A percentile compares a stretch with the other conserved stretches of the same genome.
These are phyloP conservation scores for Podospora conica DNA, from an alignment of 495 filamentous ascomycete species.

Conservation along the genomic window DNA sequence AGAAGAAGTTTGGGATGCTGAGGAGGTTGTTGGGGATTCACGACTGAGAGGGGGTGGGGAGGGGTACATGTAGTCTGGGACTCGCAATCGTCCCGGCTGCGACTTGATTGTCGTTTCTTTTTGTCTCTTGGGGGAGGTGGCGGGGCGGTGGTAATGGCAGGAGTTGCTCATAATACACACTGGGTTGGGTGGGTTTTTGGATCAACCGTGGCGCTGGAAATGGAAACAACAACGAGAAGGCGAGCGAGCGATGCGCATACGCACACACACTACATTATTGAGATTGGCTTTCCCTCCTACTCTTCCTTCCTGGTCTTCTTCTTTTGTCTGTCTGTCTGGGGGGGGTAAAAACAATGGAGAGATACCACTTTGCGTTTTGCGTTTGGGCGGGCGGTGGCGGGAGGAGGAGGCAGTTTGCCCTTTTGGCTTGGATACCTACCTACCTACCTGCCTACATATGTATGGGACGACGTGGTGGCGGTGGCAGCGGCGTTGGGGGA, in stretches of 20 bases:
- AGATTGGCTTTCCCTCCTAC: too few species aligned
- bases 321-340: neutral
- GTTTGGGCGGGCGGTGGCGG: neutral
- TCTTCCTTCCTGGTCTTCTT: too few species aligned
- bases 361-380: neutral
- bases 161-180: neutral
- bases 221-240: neutral
- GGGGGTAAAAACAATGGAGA: neutral
- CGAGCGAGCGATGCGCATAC: neutral
- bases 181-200: neutral
- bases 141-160: neutral
- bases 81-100: neutral
- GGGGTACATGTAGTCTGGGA: neutral
- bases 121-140: neutral
- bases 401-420: too few species aligned
- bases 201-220: neutral
- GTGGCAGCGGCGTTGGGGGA: too few species aligned
- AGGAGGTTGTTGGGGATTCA: conserved; percentile 52
- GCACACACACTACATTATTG: neutral
- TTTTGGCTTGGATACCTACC: too few species aligned
- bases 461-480: too few species aligned
- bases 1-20: conserved; percentile 54
- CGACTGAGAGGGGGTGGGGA: conserved; percentile 27
- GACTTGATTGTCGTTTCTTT: neutral
- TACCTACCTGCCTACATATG: too few species aligned